Evolutionary conservation across 2,329 filamentous ascomycete genomes (phyloP).

Genomic region (Aspergillus sp.): DNA sequence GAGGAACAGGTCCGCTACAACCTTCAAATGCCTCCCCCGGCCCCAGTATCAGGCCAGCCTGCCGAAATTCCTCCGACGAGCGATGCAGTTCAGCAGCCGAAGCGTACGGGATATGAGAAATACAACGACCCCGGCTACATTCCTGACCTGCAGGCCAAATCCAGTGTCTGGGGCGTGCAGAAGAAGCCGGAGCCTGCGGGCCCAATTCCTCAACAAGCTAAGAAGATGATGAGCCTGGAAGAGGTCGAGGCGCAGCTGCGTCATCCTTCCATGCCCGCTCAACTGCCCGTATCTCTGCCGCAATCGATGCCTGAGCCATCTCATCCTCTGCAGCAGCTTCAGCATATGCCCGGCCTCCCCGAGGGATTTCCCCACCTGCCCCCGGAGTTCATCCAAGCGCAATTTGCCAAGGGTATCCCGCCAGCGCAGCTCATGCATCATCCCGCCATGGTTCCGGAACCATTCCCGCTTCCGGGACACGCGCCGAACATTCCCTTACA

Average conservation of each 20-base stretch:
- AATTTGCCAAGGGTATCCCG: conserved; percentile 33
- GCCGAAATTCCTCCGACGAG: conserved; percentile 44
- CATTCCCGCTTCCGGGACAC: conserved; percentile 43
- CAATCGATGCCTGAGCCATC: conserved; percentile 29
- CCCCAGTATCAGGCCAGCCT: conserved; percentile 34
- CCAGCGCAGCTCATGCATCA: conserved; percentile 39
- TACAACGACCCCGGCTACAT: conserved; percentile 82
- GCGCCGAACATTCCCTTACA: conserved; percentile 62
- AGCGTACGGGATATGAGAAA: conserved; percentile 83
- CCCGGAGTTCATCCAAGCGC: conserved; percentile 50
- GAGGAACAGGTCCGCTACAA: conserved; percentile 86
- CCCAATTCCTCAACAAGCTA: conserved; percentile 36
- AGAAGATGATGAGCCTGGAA: conserved; percentile 92
- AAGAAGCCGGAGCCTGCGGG: conserved; percentile 32
- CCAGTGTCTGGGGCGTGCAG: conserved; percentile 81
- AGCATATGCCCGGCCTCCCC: conserved; percentile 31
- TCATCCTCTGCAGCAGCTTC: conserved; percentile 31
- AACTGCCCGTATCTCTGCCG: conserved; percentile 29
- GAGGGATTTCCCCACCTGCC: conserved; percentile 37
- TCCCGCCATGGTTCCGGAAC: conserved; percentile 43
- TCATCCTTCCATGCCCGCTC: conserved; percentile 52
- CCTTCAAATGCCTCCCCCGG: conserved; percentile 63
- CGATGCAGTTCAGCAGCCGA: conserved; percentile 53
- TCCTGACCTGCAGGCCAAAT: conserved; percentile 87
- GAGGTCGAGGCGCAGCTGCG: conserved; percentile 95